Evolutionary conservation across 192 early-diverging fungal genomes (phyloP).

Genomic region (Thamnidium elegans): DNA sequence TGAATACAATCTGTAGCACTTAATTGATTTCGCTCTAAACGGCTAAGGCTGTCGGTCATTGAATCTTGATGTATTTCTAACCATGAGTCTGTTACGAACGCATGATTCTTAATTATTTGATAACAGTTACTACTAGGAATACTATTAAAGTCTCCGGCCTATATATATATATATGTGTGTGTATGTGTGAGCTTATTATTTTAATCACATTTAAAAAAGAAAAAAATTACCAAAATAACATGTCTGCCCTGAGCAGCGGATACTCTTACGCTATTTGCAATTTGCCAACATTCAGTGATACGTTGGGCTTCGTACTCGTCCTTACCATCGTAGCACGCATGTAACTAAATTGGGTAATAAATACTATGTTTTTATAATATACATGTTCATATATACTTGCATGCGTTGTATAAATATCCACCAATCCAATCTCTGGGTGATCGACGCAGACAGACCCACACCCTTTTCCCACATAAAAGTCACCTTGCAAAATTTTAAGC

Average conservation of each 20-base stretch:
- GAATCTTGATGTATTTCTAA: conserved; percentile 21
- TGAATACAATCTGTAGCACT: conserved; percentile 15
- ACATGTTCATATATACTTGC: conserved; percentile 31
- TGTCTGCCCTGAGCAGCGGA: conserved; percentile 49
- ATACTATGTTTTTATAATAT: not conserved
- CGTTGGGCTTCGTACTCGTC: conserved; percentile 49
- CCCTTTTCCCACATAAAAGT: conserved; percentile 58
- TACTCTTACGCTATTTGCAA: conserved; percentile 37
- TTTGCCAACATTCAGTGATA: conserved; percentile 53
- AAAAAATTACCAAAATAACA: conserved; percentile 47
- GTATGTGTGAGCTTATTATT: not conserved
- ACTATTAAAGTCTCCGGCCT: conserved; percentile 55
- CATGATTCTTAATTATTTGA: conserved; percentile 37
- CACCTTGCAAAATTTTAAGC: conserved; percentile 49
- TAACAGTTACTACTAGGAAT: conserved; percentile 40
- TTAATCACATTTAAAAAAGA: no score
- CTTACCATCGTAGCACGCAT: conserved; percentile 50
- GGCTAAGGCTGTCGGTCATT: not conserved
- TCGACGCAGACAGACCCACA: conserved; percentile 42
- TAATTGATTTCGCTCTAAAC: not conserved
- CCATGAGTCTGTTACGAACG: conserved; percentile 49
- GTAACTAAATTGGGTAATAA: conserved; percentile 33
- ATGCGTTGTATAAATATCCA: conserved; percentile 58
- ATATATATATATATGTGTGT: not conserved
- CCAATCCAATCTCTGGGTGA: conserved; percentile 49